These are phyloP conservation scores for Laetiporus sulphureus DNA, from an alignment of 1,284 basidiomycete genomes.

Conservation along the genomic window DNA sequence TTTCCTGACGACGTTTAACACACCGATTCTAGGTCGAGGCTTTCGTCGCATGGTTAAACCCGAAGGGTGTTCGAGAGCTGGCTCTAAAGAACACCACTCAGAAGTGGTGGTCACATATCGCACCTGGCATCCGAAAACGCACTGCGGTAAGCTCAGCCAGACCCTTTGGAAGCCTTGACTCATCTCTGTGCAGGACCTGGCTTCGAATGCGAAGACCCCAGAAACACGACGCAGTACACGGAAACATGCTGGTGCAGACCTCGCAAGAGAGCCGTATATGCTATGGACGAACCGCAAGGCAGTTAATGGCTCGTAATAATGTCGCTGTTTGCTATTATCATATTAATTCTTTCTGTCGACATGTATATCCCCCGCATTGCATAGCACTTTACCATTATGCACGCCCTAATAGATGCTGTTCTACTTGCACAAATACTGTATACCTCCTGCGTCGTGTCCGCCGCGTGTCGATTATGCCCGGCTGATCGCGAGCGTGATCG, in stretches of 20 bases:
- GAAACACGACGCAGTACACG: conserved; percentile 75
- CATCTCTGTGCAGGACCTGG: conserved; percentile 48
- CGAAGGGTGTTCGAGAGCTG: conserved; percentile 84
- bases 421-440: not conserved
- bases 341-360: no score
- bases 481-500: no score
- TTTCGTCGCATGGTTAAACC: conserved; percentile 85
- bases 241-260: conserved; percentile 52
- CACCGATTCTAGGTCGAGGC: conserved; percentile 59
- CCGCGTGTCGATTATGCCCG: no score
- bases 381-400: not conserved
- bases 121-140: conserved; percentile 74
- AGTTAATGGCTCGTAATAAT: conserved; percentile 30
- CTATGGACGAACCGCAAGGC: conserved; percentile 75
- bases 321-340: no score
- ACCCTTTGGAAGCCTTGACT: no score
- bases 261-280: conserved; percentile 76
- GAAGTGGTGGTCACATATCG: conserved; percentile 85
- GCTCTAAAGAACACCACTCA: conserved; percentile 74
- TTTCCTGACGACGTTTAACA: not conserved
- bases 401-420: not conserved
- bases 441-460: no score
- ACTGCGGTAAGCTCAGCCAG: conserved; percentile 47
- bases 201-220: conserved; percentile 56
- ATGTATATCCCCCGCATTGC: no score